Percentiles rank a stretch among this genome's conserved stretches.
These are phyloP conservation scores for Dispira parvispora DNA, from an alignment of 192 early-diverging fungal species.

Conservation along the genomic window DNA sequence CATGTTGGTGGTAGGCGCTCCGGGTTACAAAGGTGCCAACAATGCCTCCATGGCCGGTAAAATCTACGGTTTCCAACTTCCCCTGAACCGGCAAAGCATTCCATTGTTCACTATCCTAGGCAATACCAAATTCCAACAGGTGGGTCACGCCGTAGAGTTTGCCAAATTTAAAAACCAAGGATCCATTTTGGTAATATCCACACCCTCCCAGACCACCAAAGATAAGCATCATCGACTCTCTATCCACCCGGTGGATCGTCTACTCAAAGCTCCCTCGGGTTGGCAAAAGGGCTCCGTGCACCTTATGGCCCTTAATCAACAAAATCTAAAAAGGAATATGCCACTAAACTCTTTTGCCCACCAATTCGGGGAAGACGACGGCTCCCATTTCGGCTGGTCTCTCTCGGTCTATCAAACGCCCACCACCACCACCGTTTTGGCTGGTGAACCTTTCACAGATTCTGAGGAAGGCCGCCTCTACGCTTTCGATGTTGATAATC, in stretches of 20 bases:
- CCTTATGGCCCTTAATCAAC: background rate
- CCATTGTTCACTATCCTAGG: slow-evolving; percentile 18
- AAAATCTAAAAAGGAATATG: background rate
- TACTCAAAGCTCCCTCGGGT: background rate
- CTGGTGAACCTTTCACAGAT: background rate
- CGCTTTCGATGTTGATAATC: background rate
- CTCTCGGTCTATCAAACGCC: background rate
- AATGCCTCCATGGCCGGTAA: slow-evolving; percentile 24
- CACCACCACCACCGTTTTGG: background rate
- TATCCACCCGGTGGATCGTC: background rate
- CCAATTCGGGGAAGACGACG: slow-evolving; percentile 2
- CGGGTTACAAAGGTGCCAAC: slow-evolving; percentile 21
- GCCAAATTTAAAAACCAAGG: background rate
- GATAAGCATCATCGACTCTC: background rate
- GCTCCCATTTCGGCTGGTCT: background rate
- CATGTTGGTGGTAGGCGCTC: slow-evolving; percentile 33
- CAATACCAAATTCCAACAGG: slow-evolving; percentile 20
- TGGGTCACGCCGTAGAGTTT: slow-evolving; percentile 7
- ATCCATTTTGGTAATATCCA: background rate
- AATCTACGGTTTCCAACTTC: slow-evolving; percentile 29
- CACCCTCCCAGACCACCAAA: background rate
- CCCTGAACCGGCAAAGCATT: background rate
- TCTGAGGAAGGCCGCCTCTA: background rate
- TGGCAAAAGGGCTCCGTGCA: slow-evolving; percentile 9
- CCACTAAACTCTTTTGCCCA: background rate